Evolutionary conservation across 306 rosid genomes (phyloP).

Genomic region (Ziziphus jujuba): DNA sequence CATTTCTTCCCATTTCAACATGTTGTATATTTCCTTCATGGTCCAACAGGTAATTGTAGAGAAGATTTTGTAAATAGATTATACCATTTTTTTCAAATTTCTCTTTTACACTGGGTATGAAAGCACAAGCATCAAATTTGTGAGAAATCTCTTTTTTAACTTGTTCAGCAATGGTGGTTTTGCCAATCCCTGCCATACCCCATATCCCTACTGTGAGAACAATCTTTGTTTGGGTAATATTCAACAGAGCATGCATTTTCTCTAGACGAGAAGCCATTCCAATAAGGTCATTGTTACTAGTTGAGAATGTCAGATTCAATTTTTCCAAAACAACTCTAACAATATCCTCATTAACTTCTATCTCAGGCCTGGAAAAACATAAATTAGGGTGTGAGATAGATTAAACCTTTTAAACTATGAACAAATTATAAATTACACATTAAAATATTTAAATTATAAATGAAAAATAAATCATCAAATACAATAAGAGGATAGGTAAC

Average conservation of each 20-base stretch:
- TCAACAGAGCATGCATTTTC: not conserved
- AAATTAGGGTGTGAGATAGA: not conserved
- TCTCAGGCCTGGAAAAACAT: not conserved
- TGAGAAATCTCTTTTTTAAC: not conserved
- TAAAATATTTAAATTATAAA: no score
- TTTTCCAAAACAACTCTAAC: not conserved
- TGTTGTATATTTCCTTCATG: not conserved
- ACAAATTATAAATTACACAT: not conserved
- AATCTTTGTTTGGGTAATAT: not conserved
- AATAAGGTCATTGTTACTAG: not conserved
- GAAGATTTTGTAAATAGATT: conserved; percentile 12
- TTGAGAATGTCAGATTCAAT: not conserved
- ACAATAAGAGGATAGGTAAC: no score
- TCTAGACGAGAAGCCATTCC: not conserved
- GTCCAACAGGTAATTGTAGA: conserved; percentile 6
- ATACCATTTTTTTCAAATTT: conserved; percentile 9
- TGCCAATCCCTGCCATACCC: conserved; percentile 18
- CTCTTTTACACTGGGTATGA: conserved; percentile 10
- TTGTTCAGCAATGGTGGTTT: conserved; percentile 3
- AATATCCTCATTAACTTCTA: not conserved
- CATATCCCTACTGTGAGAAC: conserved; percentile 7
- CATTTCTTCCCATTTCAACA: not conserved
- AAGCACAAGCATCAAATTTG: conserved; percentile 25
- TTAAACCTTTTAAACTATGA: not conserved
- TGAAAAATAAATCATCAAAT: no score